Evolutionary conservation across 2,329 filamentous ascomycete genomes (phyloP).

Genomic region (Paracorniculantispora psalliotae): DNA sequence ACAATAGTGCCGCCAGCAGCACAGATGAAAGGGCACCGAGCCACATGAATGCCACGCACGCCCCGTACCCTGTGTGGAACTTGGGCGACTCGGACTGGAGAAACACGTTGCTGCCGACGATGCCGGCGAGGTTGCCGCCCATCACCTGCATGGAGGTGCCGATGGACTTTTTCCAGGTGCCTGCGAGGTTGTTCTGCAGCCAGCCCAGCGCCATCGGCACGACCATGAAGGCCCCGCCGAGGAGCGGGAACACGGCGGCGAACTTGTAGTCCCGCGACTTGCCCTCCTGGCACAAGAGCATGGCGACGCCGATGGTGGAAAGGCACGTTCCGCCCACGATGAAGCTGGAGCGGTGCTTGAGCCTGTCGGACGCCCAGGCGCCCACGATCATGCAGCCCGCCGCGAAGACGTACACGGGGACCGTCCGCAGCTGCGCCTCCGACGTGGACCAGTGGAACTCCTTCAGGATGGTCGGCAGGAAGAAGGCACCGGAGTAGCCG

Average conservation of each 20-base stretch:
- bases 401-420: conserved; percentile 34
- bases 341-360: conserved; percentile 49
- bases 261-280: conserved; percentile 33
- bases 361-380: conserved; percentile 44
- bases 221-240: conserved; percentile 48
- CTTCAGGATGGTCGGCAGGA: conserved; percentile 34
- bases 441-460: conserved; percentile 31
- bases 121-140: conserved; percentile 43
- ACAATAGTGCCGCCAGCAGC: conserved; percentile 24
- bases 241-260: conserved; percentile 49
- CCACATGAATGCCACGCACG: conserved; percentile 41
- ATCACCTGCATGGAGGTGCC: conserved; percentile 43
- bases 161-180: conserved; percentile 50
- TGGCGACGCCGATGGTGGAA: conserved; percentile 49
- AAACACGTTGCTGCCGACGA: conserved; percentile 49
- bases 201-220: conserved; percentile 52
- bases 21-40: conserved; percentile 34
- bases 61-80: conserved; percentile 46
- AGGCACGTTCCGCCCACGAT: conserved; percentile 45
- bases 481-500: conserved; percentile 37
- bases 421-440: conserved; percentile 31
- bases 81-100: conserved; percentile 40
- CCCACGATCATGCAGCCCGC: conserved; percentile 25
- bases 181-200: conserved; percentile 49
- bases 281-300: conserved; percentile 39